Base-by-base conservation (phyloP, 345 rosid species). In the Adansonia digitata region DNA sequence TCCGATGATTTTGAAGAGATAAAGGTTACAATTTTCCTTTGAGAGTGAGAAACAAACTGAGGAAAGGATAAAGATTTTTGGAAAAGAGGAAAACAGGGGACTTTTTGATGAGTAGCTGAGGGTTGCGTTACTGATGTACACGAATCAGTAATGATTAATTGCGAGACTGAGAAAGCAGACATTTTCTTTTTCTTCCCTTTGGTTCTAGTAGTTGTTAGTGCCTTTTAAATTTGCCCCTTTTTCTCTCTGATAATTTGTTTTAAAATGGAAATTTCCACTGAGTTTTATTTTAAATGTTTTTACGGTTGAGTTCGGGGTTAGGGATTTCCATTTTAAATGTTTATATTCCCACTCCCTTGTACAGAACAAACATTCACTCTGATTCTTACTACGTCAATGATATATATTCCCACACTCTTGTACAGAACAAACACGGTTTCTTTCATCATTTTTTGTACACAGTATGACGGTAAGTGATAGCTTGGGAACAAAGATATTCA, bases 1-100 rank as follows among this genome's bases (percentile, higher is more conserved):
- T 89, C 91, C 8, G 94, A 82, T 0, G 98, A 83, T 73, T 85
- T 91, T 29, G 91, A 80, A 37, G 77, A 85, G 14, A 82, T 80
- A 53, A 67, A 20, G 22, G 71, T 74, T 22, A 82, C 62, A 18
- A 52, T 7, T 73, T 78, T 81, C 72, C 77, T 74, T n/a, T 59
- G 71, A 40, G 73, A 61, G 72, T 18, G 46, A 61, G 40, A 78
- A 74, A 51, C 34, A 37, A 7, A 63, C 72, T 15, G 62, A 59
- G 71, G 82, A 73, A 77, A 72, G 5, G 49, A 80, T 52, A 42
- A 78, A 60, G 40, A 2, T 11, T 46, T 48, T 17, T 18, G 39
- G 55, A 63, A 66, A 35, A 56, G 42, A 70, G 81, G 61, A 68
- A 81, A 57, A 73, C 17, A 60, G 68, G 68, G 45, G 70, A 56